These are phyloP conservation scores for Metschnikowia peoriensis DNA, from an alignment of 805 yeast species.

Conservation along the genomic window DNA sequence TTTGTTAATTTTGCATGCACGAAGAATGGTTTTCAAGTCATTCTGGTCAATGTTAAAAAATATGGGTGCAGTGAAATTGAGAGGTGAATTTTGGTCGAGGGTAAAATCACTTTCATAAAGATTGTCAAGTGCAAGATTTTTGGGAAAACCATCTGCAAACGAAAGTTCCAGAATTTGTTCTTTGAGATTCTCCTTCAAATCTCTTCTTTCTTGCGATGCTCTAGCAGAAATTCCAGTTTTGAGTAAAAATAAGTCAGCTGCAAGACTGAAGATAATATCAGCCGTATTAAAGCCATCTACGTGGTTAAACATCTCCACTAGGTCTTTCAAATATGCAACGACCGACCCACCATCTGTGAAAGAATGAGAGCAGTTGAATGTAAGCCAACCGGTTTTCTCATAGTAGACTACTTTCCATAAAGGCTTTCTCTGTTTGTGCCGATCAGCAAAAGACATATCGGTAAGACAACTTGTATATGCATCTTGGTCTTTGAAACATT, in stretches of 20 bases:
- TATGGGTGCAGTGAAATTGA: background rate
- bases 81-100: slow-evolving; percentile 2
- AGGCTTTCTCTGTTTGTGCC: background rate
- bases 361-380: slow-evolving; percentile 4
- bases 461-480: background rate
- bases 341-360: slow-evolving; percentile 12
- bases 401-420: slow-evolving; percentile 8
- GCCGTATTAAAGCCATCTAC: background rate
- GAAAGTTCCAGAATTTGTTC: slow-evolving; percentile 1
- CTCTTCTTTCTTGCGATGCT: background rate
- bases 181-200: background rate
- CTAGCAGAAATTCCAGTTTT: slow-evolving; percentile 2
- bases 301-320: slow-evolving; percentile 5
- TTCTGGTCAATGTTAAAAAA: slow-evolving; percentile 2
- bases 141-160: background rate
- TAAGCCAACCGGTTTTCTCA: slow-evolving; percentile 5
- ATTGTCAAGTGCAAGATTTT: background rate
- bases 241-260: slow-evolving; percentile 5
- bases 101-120: slow-evolving; percentile 1
- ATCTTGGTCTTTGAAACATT: background rate
- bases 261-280: slow-evolving; percentile 1
- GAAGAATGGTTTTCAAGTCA: background rate
- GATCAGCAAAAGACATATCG: background rate
- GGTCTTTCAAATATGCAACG: slow-evolving; percentile 8
- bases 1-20: slow-evolving; percentile 1